A percentile compares a stretch with the other conserved stretches of the same genome.
Evolutionary conservation across 208 protist genomes (phyloP).

Genomic region (Wallacemonas sp.): DNA sequence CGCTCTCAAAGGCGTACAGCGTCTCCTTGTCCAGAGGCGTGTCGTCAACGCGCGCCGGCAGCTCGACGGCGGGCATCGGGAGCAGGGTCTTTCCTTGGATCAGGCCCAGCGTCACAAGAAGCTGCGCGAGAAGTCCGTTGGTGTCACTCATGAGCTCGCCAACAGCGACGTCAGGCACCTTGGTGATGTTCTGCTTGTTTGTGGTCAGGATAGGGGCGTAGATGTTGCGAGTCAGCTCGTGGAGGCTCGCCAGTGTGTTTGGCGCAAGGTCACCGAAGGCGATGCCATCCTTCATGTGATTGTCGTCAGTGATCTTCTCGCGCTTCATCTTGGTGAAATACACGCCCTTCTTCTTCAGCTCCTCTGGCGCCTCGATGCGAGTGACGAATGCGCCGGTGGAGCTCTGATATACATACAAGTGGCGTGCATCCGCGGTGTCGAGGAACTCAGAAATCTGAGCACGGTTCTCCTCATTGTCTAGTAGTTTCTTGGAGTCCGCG

Average conservation of each 20-base stretch:
- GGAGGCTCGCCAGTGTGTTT: conserved; percentile 72
- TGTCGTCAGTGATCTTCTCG: conserved; percentile 89
- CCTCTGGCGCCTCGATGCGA: conserved; percentile 86
- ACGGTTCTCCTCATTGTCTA: conserved; percentile 92
- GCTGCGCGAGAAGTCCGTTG: conserved; percentile 81
- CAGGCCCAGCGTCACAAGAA: conserved; percentile 92
- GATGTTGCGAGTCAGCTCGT: conserved; percentile 82
- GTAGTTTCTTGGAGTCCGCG: conserved; percentile 88
- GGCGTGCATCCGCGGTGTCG: conserved; percentile 87
- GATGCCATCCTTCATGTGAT: conserved; percentile 81
- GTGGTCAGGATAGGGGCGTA: conserved; percentile 87
- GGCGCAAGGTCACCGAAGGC: conserved; percentile 85
- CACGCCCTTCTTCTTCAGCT: conserved; percentile 91
- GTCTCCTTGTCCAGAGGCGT: conserved; percentile 85
- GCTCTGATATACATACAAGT: conserved; percentile 92
- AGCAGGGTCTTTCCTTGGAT: conserved; percentile 93
- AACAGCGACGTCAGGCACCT: conserved; percentile 92
- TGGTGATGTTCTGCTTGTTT: conserved; percentile 84
- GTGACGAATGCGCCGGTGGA: conserved; percentile 72
- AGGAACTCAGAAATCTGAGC: conserved; percentile 91
- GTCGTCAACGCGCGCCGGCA: conserved; percentile 83
- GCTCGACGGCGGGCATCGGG: conserved; percentile 88
- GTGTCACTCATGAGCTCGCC: conserved; percentile 93
- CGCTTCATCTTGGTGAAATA: conserved; percentile 93
- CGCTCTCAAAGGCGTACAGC: conserved; percentile 91